Conservation (phyloP, 352 stramenopile genomes). For the Phytophthora sp. region DNA sequence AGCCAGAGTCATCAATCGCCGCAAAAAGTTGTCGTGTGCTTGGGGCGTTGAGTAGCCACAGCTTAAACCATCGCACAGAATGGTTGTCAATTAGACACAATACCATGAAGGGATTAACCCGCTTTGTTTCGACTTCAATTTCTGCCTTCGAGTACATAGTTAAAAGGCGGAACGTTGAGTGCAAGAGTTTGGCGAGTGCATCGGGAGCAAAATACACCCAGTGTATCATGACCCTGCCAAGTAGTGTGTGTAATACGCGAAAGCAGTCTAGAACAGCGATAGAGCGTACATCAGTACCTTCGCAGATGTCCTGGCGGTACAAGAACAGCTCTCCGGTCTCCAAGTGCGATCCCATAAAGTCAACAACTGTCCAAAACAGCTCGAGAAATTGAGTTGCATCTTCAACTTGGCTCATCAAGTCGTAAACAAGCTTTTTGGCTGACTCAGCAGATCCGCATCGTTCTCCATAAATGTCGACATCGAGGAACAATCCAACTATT, state of each 20-base stretch:
- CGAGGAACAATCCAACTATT: slow-evolving; percentile 45
- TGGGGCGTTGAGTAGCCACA: slow-evolving; percentile 56
- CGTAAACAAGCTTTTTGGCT: slow-evolving; percentile 46
- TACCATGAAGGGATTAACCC: slow-evolving; percentile 32
- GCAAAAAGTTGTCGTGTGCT: slow-evolving; percentile 43
- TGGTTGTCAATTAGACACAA: slow-evolving; percentile 42
- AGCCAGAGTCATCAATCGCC: slow-evolving; percentile 39
- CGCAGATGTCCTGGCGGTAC: slow-evolving; percentile 23
- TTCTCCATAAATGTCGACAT: slow-evolving; percentile 19
- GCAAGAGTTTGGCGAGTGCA: slow-evolving; percentile 44
- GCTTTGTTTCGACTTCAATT: slow-evolving; percentile 32
- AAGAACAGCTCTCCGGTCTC: slow-evolving; percentile 37
- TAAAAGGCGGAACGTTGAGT: slow-evolving; percentile 54
- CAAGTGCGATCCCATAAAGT: slow-evolving; percentile 44
- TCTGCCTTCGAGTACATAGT: slow-evolving; percentile 41
- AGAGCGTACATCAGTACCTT: background rate
- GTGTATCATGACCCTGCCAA: slow-evolving; percentile 45
- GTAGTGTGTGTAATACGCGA: slow-evolving; percentile 46
- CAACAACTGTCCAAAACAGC: slow-evolving; percentile 54
- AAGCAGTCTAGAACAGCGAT: slow-evolving; percentile 44
- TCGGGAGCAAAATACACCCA: slow-evolving; percentile 69
- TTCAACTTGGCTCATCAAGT: slow-evolving; percentile 50
- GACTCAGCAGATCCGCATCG: slow-evolving; percentile 10
- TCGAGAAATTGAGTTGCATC: slow-evolving; percentile 56
- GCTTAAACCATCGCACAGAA: slow-evolving; percentile 48